Evolutionary conservation across 805 yeast species (phyloP), one percentile per base, ranked within the genome.

Genomic region (Candida orba): DNA sequence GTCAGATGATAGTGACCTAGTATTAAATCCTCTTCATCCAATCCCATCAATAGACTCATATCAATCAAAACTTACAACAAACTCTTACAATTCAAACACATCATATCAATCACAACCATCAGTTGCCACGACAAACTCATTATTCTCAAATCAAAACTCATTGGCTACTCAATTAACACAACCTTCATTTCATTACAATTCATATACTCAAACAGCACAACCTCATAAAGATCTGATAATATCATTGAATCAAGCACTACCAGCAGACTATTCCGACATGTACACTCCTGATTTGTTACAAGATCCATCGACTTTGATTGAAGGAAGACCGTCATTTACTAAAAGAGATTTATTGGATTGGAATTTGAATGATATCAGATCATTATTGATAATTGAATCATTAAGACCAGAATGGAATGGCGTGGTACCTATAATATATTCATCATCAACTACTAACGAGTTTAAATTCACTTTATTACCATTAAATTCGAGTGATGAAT

Each of bases 281-380:
- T 80, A 80, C 55, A 63, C 79, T 0, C 72, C 79, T 2, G 84
- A 79, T 45, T 58, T 77, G 12, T 59, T 75, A 22, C 66, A 69
- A 33, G 72, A 72, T 44, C 69, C 74, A 8, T 56, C 56, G 23
- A 45, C 71, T 20, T 64, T 77, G 34, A 65, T 72, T 10, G 76
- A 76, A 49, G 83, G 84, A 0, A 65, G 88, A 36, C 87, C 86
- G 12, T 58, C 63, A 23, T 81, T 79, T 60, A 79, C 87, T 0
- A 75, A 73, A 48, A 65, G 88, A 42, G 77, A 75, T 14, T 65
- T 84, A 34, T 64, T 78, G 23, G 84, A 81, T 58, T 84, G 91
- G 91, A 79, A 75, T 39, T 56, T 80, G 40, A 84, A 84, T 59
- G 90, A 82, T 57, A 64, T 80, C 17, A 65, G 91, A 36, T 79